These are phyloP conservation scores for Caryopteris hybrid DNA, from an alignment of 305 asterid species.

Conservation along the genomic window DNA sequence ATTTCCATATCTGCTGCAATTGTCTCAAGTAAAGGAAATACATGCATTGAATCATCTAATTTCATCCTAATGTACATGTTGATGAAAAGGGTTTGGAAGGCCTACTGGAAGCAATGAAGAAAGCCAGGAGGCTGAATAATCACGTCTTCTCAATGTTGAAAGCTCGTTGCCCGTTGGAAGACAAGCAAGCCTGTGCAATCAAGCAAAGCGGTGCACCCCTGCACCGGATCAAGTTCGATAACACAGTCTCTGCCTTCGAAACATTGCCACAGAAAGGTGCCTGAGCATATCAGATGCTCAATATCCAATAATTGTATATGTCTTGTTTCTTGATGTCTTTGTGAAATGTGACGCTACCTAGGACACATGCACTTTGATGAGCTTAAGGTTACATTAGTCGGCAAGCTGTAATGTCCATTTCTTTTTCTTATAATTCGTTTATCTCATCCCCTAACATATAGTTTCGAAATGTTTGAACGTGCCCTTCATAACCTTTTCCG, in stretches of 20 bases:
- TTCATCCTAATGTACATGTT: conserved; percentile 1
- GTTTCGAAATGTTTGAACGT: no score
- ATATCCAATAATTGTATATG: no score
- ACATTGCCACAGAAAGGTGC: conserved; percentile 95
- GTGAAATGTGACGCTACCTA: not conserved
- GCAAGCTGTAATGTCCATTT: no score
- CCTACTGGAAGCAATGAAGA: conserved; percentile 88
- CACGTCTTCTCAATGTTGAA: conserved; percentile 96
- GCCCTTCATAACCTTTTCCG: no score
- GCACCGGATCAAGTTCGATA: conserved; percentile 88
- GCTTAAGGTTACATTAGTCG: no score
- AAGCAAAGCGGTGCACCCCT: conserved; percentile 93
- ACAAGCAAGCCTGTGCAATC: conserved; percentile 97
- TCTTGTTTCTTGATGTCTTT: not conserved
- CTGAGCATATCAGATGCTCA: no score
- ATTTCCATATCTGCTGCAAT: no score
- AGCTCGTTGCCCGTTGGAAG: conserved; percentile 97
- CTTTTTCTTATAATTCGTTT: no score
- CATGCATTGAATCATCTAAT: not conserved
- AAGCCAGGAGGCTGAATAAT: conserved; percentile 82
- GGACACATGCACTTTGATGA: not conserved
- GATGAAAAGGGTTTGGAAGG: conserved; percentile 56
- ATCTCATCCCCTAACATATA: no score
- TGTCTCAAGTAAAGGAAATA: not conserved
- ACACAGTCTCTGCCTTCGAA: conserved; percentile 95